phyloP scores from a whole-genome alignment of 352 stramenopile genomes.

The Phytophthora hybrid region DNA sequence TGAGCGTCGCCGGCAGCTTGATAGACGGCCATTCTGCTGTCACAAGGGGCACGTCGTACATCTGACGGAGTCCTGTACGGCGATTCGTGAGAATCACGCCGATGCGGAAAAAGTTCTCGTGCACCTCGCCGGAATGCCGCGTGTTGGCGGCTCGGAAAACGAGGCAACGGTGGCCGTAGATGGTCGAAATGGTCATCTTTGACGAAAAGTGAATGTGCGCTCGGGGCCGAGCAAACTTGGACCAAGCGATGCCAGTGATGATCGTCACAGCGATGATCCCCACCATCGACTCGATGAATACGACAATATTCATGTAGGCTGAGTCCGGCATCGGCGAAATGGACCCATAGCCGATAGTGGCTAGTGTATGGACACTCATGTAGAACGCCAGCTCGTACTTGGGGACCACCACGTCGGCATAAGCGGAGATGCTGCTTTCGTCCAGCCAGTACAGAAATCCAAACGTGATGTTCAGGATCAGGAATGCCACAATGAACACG shows the following conservation, averaged over 20 bases:
- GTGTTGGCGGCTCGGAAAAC: constrained; percentile 87
- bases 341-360: constrained; percentile 84
- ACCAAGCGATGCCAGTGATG: constrained; percentile 88
- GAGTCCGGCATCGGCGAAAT: constrained; percentile 60
- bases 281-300: constrained; percentile 81
- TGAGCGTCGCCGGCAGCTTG: constrained; percentile 81
- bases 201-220: constrained; percentile 88
- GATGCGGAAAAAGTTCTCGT: constrained; percentile 87
- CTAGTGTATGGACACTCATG: constrained; percentile 86
- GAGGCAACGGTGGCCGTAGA: constrained; percentile 81
- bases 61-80: constrained; percentile 80
- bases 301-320: constrained; percentile 79
- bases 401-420: constrained; percentile 56
- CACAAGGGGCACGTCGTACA: constrained; percentile 87
- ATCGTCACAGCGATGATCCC: constrained; percentile 85
- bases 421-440: constrained; percentile 44
- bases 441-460: constrained; percentile 70
- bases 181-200: constrained; percentile 69
- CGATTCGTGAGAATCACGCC: constrained; percentile 86
- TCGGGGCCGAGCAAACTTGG: constrained; percentile 82
- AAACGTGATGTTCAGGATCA: constrained; percentile 74
- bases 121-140: constrained; percentile 78
- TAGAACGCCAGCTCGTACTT: constrained; percentile 79
- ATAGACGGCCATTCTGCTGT: constrained; percentile 85
- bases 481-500: constrained; percentile 75